Conservation (phyloP, 1,284 basidiomycete genomes). For the Ustilago vetiveriae region DNA sequence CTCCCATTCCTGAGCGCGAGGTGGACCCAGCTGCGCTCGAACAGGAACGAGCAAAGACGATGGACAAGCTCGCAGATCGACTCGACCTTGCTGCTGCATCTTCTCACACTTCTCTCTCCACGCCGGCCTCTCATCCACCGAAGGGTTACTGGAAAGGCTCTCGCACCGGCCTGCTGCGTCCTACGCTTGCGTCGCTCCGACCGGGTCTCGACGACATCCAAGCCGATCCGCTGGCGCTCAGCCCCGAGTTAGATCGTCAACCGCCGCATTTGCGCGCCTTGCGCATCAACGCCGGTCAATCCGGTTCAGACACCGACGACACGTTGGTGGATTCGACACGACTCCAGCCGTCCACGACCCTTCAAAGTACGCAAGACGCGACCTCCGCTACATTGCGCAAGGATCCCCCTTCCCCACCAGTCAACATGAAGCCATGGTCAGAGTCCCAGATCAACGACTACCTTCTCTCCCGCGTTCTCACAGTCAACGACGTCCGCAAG, state of each 20-base stretch:
- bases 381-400: constrained; percentile 19
- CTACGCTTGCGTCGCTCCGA: constrained; percentile 56
- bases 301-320: constrained; percentile 56
- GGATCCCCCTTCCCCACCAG: constrained; percentile 18
- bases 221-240: constrained; percentile 1
- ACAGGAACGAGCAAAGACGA: constrained; percentile 35
- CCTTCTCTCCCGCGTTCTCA: constrained; percentile 59
- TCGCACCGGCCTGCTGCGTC: constrained; percentile 54
- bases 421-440: constrained; percentile 48
- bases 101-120: constrained; percentile 1
- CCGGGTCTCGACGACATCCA: constrained; percentile 27
- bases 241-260: constrained; percentile 12
- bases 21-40: constrained; percentile 64
- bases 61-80: constrained; percentile 28
- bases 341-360: constrained; percentile 24
- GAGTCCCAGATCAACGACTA: constrained; percentile 63
- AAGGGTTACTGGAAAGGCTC: constrained; percentile 55
- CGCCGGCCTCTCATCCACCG: constrained; percentile 10
- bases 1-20: constrained; percentile 66
- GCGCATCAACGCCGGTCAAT: constrained; percentile 34
- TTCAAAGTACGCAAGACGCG: constrained; percentile 11
- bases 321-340: constrained; percentile 53
- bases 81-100: constrained; percentile 29
- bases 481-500: constrained; percentile 57
- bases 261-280: constrained; percentile 37